A percentile compares a stretch with the other conserved stretches of the same genome.
phyloP scores from a whole-genome alignment of 306 rosid genomes.

The Parietaria judaica region DNA sequence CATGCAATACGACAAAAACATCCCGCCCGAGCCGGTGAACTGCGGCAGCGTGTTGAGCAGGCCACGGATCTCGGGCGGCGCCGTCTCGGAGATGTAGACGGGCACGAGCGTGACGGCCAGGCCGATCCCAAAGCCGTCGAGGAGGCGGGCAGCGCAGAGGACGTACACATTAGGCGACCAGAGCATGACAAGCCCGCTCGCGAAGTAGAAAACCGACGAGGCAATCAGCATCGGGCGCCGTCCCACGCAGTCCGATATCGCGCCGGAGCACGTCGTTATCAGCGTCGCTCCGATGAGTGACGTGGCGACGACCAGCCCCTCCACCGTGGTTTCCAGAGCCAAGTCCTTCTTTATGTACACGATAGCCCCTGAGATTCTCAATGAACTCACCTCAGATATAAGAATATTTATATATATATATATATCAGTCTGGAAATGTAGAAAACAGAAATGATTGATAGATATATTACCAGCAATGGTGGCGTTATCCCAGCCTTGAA shows the following conservation, averaged over 20 bases:
- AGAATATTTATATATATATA: background rate
- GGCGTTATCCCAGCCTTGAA: constrained; percentile 6
- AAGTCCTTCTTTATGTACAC: constrained; percentile 38
- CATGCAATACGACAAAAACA: constrained; percentile 39
- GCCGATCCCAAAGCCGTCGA: constrained; percentile 42
- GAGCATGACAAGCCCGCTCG: constrained; percentile 34
- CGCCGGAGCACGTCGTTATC: constrained; percentile 34
- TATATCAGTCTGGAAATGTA: background rate
- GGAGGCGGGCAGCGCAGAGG: constrained; percentile 25
- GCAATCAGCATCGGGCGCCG: constrained; percentile 32
- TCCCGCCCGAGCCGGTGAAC: constrained; percentile 33
- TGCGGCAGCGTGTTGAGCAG: constrained; percentile 33
- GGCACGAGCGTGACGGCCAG: constrained; percentile 38
- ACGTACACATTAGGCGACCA: constrained; percentile 37
- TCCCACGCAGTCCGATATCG: constrained; percentile 29
- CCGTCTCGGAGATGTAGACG: constrained; percentile 35
- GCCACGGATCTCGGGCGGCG: constrained; percentile 35
- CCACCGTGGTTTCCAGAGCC: constrained; percentile 26
- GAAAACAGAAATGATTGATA: background rate
- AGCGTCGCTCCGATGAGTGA: constrained; percentile 40
- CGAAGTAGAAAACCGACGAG: constrained; percentile 27
- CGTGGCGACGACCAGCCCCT: constrained; percentile 40
- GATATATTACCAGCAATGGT: background rate
- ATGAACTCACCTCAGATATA: background rate
- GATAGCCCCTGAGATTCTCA: constrained; percentile 23